phyloP scores from a whole-genome alignment of 2,329 filamentous ascomycete genomes.

The Paramyrothecium sp. region DNA sequence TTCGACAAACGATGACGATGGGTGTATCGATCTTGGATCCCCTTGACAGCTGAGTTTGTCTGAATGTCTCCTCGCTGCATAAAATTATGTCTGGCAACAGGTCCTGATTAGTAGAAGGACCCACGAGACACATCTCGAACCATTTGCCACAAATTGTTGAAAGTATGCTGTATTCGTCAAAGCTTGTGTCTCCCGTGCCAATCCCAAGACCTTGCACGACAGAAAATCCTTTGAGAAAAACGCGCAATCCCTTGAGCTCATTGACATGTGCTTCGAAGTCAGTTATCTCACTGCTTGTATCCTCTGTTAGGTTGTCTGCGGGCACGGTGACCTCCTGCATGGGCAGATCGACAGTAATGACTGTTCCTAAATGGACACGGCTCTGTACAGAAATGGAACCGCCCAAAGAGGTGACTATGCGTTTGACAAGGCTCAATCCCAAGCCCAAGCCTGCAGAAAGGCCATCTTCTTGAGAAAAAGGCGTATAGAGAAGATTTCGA shows the following conservation, averaged over 20 bases:
- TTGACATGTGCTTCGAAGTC: too few relatives aligned
- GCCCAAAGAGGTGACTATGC: conserved; percentile 55
- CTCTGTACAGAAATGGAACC: conserved; percentile 60
- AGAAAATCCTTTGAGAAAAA: not conserved
- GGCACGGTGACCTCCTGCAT: conserved; percentile 10
- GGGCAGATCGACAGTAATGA: conserved; percentile 28
- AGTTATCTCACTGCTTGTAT: conserved; percentile 2
- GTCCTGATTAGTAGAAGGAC: too few relatives aligned
- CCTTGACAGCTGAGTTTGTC: too few relatives aligned
- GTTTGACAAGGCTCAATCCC: conserved; percentile 63
- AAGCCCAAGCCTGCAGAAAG: conserved; percentile 61
- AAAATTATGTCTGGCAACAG: too few relatives aligned
- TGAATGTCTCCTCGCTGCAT: too few relatives aligned
- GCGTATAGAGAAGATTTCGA: conserved; percentile 57
- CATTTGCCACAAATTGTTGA: too few relatives aligned
- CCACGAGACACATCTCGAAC: too few relatives aligned
- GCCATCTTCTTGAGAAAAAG: conserved; percentile 63
- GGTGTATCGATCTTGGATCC: conserved; percentile 7
- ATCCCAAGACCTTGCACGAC: too few relatives aligned
- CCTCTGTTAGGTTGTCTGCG: too few relatives aligned
- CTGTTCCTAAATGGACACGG: conserved; percentile 32
- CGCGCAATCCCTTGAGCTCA: too few relatives aligned
- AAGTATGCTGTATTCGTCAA: too few relatives aligned
- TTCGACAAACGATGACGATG: conserved; percentile 30
- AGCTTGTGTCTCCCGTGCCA: too few relatives aligned